phyloP scores from a whole-genome alignment of 345 rosid species.

The Aquilaria yunnanensis region DNA sequence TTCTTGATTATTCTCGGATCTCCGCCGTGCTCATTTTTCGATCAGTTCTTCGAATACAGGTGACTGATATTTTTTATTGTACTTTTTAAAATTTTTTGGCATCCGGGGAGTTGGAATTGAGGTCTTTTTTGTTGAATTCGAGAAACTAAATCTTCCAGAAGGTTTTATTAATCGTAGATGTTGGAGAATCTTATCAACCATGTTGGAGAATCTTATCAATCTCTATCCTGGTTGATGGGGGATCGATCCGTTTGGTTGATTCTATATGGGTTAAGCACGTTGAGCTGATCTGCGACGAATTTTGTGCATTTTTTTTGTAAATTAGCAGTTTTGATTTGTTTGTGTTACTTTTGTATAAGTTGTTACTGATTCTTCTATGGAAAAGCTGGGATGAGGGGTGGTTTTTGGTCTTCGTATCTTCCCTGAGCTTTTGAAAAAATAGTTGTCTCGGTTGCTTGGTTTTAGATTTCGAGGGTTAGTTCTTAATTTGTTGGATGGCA shows the following conservation, averaged over 20 bases:
- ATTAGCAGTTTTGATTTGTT: neutral
- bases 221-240: constrained; percentile 1
- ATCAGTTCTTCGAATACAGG: constrained; percentile 29
- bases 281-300: constrained; percentile 17
- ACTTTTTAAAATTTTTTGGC: constrained; percentile 7
- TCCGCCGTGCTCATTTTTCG: constrained; percentile 25
- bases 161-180: constrained; percentile 1
- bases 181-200: constrained; percentile 1
- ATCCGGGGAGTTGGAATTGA: constrained; percentile 14
- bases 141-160: constrained; percentile 1
- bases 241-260: constrained; percentile 34
- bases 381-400: too few species aligned
- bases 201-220: neutral
- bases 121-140: constrained; percentile 12
- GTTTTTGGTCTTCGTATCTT: too few species aligned
- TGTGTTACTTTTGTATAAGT: too few species aligned
- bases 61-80: constrained; percentile 1
- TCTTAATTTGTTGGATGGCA: too few species aligned
- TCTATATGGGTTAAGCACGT: constrained; percentile 1
- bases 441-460: too few species aligned
- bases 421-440: too few species aligned
- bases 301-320: constrained; percentile 12
- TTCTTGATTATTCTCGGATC: constrained; percentile 38
- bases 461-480: too few species aligned
- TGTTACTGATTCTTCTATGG: too few species aligned